These are phyloP conservation scores for Triticum timopheevii DNA, from an alignment of 176 grass and related monocot genomes.

Conservation along the genomic window DNA sequence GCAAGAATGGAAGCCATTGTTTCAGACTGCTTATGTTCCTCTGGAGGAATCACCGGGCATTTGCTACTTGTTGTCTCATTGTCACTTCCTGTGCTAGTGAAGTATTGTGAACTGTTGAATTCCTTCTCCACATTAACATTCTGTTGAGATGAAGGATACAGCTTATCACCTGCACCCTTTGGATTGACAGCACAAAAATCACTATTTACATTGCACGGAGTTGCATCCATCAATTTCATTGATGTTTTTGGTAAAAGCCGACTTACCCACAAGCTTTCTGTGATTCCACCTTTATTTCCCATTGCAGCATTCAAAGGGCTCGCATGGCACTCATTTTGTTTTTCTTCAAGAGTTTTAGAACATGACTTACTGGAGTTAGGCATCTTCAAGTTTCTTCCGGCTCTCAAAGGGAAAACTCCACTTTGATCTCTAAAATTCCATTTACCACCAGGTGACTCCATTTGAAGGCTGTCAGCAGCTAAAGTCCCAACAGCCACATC, in stretches of 20 bases:
- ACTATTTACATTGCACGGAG: constrained; percentile 42
- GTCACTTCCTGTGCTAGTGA: constrained; percentile 37
- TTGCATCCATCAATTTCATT: constrained; percentile 34
- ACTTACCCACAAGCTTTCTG: constrained; percentile 76
- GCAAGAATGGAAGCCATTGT: constrained; percentile 78
- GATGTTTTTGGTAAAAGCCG: constrained; percentile 69
- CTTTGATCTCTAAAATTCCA: constrained; percentile 31
- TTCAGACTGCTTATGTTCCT: constrained; percentile 58
- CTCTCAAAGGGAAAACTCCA: constrained; percentile 28
- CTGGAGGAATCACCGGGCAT: constrained; percentile 42
- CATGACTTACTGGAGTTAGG: constrained; percentile 39
- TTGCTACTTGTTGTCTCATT: constrained; percentile 56
- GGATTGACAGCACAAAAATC: constrained; percentile 34
- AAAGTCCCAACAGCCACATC: constrained; percentile 18
- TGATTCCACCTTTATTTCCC: constrained; percentile 30
- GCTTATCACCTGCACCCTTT: constrained; percentile 34
- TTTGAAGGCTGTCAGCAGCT: constrained; percentile 12
- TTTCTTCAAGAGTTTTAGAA: constrained; percentile 37
- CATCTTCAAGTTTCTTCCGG: constrained; percentile 28
- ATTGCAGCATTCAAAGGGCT: constrained; percentile 33
- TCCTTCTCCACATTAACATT: constrained; percentile 38
- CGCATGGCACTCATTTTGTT: constrained; percentile 33
- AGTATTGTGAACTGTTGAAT: constrained; percentile 23
- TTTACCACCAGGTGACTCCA: constrained; percentile 30
- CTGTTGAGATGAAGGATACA: constrained; percentile 11